phyloP scores from a whole-genome alignment of 495 filamentous ascomycete species.

The Penicillium alfredii region DNA sequence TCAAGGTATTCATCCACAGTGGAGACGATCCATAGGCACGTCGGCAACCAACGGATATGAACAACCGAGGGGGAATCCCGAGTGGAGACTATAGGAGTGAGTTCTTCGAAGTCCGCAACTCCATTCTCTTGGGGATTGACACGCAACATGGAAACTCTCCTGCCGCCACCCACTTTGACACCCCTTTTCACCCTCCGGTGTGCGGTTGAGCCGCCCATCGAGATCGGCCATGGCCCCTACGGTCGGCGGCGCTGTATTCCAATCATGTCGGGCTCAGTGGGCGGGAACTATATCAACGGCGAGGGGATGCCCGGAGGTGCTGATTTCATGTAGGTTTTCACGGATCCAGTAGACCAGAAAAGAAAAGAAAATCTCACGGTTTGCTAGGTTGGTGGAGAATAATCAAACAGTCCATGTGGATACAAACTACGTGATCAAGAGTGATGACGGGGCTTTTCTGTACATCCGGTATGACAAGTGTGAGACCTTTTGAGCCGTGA shows the following conservation, averaged over 20 bases:
- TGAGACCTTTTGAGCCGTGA: no score
- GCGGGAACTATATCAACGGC: slow-evolving; percentile 21
- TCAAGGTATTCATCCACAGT: no score
- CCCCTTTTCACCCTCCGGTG: slow-evolving; percentile 29
- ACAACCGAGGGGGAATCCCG: no score
- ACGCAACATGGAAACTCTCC: slow-evolving; percentile 19
- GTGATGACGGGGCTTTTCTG: slow-evolving; percentile 24
- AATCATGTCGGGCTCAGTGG: slow-evolving; percentile 20
- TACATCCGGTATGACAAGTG: slow-evolving; percentile 28
- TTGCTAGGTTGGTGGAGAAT: slow-evolving; percentile 22
- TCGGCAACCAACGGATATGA: no score
- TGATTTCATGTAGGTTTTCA: slow-evolving; percentile 32
- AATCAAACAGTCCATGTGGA: slow-evolving; percentile 27
- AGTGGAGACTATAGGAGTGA: no score
- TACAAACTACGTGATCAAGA: slow-evolving; percentile 27
- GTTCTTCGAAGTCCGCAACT: no score
- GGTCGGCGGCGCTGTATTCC: slow-evolving; percentile 28
- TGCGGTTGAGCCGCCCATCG: slow-evolving; percentile 24
- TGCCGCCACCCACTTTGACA: slow-evolving; percentile 20
- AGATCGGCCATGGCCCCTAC: slow-evolving; percentile 26
- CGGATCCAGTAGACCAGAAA: no score
- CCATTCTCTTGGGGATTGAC: no score
- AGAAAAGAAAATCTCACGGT: no score
- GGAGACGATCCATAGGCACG: no score
- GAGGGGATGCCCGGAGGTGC: slow-evolving; percentile 27